Percentiles rank a stretch among this genome's conserved stretches.
Conservation (phyloP, 2,329 filamentous ascomycete species). For the Pseudopithomyces maydicus region DNA sequence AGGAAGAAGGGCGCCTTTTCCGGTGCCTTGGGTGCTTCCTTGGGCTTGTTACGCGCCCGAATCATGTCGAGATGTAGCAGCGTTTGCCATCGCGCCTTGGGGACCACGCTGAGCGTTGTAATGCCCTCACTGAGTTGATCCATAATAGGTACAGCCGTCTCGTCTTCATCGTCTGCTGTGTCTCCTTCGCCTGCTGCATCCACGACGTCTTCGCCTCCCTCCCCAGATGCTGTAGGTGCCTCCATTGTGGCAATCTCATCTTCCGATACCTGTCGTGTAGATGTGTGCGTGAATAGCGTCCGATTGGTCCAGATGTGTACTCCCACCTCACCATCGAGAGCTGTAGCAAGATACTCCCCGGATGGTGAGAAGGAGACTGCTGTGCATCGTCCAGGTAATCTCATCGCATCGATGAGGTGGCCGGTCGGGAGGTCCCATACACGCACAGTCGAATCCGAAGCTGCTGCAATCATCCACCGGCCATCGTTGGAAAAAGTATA, state of each 20-base stretch:
- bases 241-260: slow-evolving; percentile 69
- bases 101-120: slow-evolving; percentile 86
- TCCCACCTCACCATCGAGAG: slow-evolving; percentile 79
- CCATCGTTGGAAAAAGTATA: slow-evolving; percentile 83
- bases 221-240: slow-evolving; percentile 78
- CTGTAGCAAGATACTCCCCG: slow-evolving; percentile 92
- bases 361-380: slow-evolving; percentile 86
- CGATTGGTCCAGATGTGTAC: slow-evolving; percentile 98
- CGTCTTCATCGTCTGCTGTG: slow-evolving; percentile 51
- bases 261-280: slow-evolving; percentile 83
- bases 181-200: slow-evolving; percentile 74
- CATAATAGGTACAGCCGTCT: slow-evolving; percentile 54
- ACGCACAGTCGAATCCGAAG: slow-evolving; percentile 77
- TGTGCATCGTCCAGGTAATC: slow-evolving; percentile 77
- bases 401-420: slow-evolving; percentile 91
- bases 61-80: slow-evolving; percentile 91
- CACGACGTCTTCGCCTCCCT: slow-evolving; percentile 75
- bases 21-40: slow-evolving; percentile 85
- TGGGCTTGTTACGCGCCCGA: slow-evolving; percentile 89
- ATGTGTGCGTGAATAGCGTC: slow-evolving; percentile 84
- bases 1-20: slow-evolving; percentile 97
- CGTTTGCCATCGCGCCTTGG: slow-evolving; percentile 92
- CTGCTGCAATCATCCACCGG: slow-evolving; percentile 89
- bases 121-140: slow-evolving; percentile 84
- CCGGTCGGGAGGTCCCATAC: slow-evolving; percentile 97